Conservation (phyloP, 345 rosid species). For the Odontarrhena argentea region DNA sequence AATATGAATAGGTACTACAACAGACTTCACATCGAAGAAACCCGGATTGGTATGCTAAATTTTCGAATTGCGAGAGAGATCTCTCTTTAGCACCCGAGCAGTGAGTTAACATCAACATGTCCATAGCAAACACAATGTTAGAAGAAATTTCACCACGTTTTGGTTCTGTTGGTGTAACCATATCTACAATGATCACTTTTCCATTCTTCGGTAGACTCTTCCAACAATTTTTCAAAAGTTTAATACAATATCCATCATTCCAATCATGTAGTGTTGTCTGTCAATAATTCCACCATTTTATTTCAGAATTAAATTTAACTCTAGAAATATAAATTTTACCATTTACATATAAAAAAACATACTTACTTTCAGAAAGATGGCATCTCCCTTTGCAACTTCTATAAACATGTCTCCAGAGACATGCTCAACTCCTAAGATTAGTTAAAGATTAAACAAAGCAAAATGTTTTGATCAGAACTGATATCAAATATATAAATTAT, state of each 20-base stretch:
- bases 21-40: constrained; percentile 38
- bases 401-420: neutral
- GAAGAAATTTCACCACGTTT: constrained; percentile 33
- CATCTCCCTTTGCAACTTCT: constrained; percentile 39
- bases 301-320: too few relatives aligned
- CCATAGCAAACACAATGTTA: constrained; percentile 39
- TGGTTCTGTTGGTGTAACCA: constrained; percentile 39
- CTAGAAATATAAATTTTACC: too few relatives aligned
- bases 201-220: constrained; percentile 44
- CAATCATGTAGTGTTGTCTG: constrained; percentile 51
- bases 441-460: neutral
- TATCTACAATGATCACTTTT: constrained; percentile 48
- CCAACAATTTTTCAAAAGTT: constrained; percentile 49
- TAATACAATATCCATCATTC: constrained; percentile 48
- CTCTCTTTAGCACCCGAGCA: constrained; percentile 53
- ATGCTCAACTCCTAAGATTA: constrained; percentile 60
- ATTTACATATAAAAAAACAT: too few relatives aligned
- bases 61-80: constrained; percentile 41
- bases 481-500: neutral
- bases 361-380: constrained; percentile 79
- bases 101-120: constrained; percentile 48
- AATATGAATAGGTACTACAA: constrained; percentile 10
- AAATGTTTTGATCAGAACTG: too few relatives aligned
- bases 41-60: constrained; percentile 47
- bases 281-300: neutral